Evolutionary conservation across 805 yeast species (phyloP), one percentile per base, ranked within the genome.

Genomic region (Cyberlindnera suaveolens): DNA sequence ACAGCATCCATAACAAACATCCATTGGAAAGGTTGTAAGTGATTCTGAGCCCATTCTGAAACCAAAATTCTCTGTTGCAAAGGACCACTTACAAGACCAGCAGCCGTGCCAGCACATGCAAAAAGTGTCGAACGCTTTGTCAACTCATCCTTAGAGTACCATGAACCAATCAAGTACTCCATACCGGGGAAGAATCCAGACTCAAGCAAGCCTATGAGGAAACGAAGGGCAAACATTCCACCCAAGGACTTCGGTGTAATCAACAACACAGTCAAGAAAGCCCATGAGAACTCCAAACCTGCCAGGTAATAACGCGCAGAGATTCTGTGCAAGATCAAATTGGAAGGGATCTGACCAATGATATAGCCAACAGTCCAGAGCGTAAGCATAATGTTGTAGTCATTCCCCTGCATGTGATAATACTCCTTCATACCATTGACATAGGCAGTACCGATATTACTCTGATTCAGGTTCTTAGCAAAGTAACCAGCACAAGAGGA

Each of bases 361-460:
- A 73, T 66, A 45, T 75, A 74, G 4, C 80, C 80, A 14, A 70
- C 69, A 1, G 78, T 68, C 70, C 71, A 74, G 23, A 66, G 47
- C 0, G 78, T 66, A 3, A 58, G 54, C 54, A 73, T 49, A 44
- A 67, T 66, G 51, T 75, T 74, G 49, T 67, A 70, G 45, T 75
- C 47, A 42, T 67, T 68, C 15, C 61, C 65, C 33, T 55, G 48
- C 70, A 72, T 67, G 19, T 53, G 44, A 45, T 65, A 69, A 50
- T 66, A 58, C 49, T 72, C 75, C 42, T 64, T 60, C 77, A 72
- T 60, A 10, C 77, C 77, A 47, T 69, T 71, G 33, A 72, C 64
- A 50, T 70, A 71, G 1, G 78, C 76, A 1, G 71, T 70, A 17
- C 67, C 62, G 26, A 72, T 53, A 50, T 72, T 72, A 31, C 54